Conservation (phyloP, 805 yeast genomes). For the Candida ponderosae region DNA sequence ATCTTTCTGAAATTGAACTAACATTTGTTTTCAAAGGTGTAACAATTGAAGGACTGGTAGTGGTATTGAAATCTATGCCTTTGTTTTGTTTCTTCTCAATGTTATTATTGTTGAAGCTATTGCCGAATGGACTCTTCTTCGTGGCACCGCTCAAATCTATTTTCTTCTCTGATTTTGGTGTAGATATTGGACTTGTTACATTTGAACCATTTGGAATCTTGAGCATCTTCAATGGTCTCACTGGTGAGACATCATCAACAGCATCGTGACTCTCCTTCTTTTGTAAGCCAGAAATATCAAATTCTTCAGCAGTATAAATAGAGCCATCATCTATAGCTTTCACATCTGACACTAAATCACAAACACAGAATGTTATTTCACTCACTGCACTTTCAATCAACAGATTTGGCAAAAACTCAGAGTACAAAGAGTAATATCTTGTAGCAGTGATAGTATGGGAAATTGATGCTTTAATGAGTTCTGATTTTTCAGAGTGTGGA, state of each 20-base stretch:
- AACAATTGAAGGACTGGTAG: not conserved
- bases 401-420: conserved; percentile 57
- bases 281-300: not conserved
- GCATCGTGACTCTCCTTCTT: conserved; percentile 1
- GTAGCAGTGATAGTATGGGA: conserved; percentile 72
- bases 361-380: conserved; percentile 60
- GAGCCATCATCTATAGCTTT: conserved; percentile 28
- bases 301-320: not conserved
- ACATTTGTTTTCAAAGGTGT: conserved; percentile 9
- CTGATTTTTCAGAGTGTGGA: conserved; percentile 31
- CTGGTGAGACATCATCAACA: conserved; percentile 31
- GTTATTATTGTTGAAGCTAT: not conserved
- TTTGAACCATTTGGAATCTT: conserved; percentile 36
- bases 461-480: conserved; percentile 54
- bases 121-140: not conserved
- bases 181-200: conserved; percentile 11
- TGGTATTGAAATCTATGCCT: not conserved
- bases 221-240: conserved; percentile 63
- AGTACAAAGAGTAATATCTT: conserved; percentile 61
- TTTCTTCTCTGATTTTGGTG: conserved; percentile 9
- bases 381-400: conserved; percentile 70
- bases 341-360: conserved; percentile 49
- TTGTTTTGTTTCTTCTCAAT: not conserved
- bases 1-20: conserved; percentile 8
- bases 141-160: conserved; percentile 9